Conservation (phyloP, 352 stramenopile species). For the Lagenidium giganteum region DNA sequence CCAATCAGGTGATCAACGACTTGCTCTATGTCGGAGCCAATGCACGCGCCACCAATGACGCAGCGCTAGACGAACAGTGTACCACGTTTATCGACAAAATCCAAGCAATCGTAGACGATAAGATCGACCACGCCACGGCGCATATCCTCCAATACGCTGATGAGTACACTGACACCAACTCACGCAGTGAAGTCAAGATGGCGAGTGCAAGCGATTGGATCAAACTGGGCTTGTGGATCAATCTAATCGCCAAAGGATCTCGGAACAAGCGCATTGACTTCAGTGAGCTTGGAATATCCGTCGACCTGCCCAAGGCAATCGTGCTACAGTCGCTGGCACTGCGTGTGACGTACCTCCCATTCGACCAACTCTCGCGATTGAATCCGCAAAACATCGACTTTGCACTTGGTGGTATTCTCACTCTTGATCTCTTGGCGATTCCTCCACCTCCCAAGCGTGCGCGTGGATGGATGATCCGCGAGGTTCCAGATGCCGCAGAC, state of each 20-base stretch:
- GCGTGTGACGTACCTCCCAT: constrained; percentile 55
- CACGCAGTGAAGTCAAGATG: constrained; percentile 63
- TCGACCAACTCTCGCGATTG: constrained; percentile 34
- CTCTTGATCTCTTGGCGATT: constrained; percentile 62
- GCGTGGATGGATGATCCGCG: constrained; percentile 72
- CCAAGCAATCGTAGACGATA: constrained; percentile 48
- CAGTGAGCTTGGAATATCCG: constrained; percentile 41
- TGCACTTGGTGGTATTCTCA: constrained; percentile 60
- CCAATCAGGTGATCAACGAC: constrained; percentile 58
- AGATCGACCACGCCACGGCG: constrained; percentile 56
- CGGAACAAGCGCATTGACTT: constrained; percentile 81
- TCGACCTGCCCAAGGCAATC: constrained; percentile 77
- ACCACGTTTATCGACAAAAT: constrained; percentile 41
- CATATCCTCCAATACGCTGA: constrained; percentile 72
- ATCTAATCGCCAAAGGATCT: constrained; percentile 65
- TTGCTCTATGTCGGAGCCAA: constrained; percentile 49
- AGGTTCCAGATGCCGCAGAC: constrained; percentile 38
- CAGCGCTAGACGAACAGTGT: constrained; percentile 31
- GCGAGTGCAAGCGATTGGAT: constrained; percentile 36
- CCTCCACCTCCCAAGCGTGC: constrained; percentile 62
- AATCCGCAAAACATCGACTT: constrained; percentile 28
- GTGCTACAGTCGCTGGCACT: constrained; percentile 74
- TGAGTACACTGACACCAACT: constrained; percentile 56
- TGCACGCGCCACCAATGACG: constrained; percentile 49
- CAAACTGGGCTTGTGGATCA: constrained; percentile 68